Evolutionary conservation across 306 rosid species (phyloP), one percentile per base, ranked within the genome.

Genomic region (Prinsepia uniflora): DNA sequence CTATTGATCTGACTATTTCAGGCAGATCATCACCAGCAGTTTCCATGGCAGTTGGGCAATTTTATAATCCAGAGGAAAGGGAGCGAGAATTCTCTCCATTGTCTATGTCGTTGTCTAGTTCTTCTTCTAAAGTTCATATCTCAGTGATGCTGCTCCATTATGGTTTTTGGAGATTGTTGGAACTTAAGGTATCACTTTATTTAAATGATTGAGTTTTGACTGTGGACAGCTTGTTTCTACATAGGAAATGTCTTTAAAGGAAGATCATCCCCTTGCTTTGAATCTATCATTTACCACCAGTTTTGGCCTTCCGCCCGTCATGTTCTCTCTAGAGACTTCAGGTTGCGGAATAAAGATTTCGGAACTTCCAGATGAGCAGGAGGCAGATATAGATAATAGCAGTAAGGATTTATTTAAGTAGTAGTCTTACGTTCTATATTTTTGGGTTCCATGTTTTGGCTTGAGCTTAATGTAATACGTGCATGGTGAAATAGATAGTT

Each of bases 11-110:
- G 99, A 79, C 92, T 81, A 74, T 95, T 87, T 89, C 99, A 85
- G 99, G 97, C 68, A 95, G 99, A 82, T 97, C 99, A 73, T 96
- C 97, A 42, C 99, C 97, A 60, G 97, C 99, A 57, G 89, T 86
- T 77, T 91, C 99, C 77, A 95, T 95, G 99, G 99, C 96, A 59
- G 97, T 95, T 79, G 99, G 99, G 78, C 96, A 95, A 83, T 95
- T 95, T 83, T 95, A 79, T 79, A 91, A 89, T 73, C 97, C 96
- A n/a, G 81, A 79, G 68, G 97, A 90, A 76, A 96, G 96, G 75
- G 82, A 77, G 75, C 75, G 74, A 75, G 88, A 86, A 65, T 74
- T 95, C 77, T 86, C 96, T 66, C 80, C 97, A 30, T 87, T 84
- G 96, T 87, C 80, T 68, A 84, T 89, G 94, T 89, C 85, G 58